Evolutionary conservation across 2,329 filamentous ascomycete genomes (phyloP).

Genomic region (Thermothelomyces thermophilus): DNA sequence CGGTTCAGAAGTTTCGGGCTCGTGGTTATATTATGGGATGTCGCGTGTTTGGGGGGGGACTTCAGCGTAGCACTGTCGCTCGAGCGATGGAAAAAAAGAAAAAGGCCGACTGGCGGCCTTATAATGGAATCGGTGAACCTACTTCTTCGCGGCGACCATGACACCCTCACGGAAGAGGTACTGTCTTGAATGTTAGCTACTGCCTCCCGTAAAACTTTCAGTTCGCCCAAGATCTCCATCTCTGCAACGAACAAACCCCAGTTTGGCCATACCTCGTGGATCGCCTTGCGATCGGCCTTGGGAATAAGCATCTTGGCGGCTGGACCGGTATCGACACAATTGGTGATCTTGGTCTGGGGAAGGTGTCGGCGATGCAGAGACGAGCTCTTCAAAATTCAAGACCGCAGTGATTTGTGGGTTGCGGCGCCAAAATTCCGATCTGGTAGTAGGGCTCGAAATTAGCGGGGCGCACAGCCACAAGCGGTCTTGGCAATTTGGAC

Average conservation of each 20-base stretch:
- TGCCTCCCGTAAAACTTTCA: background rate
- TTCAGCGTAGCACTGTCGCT: slow-evolving; percentile 4
- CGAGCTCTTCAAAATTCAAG: slow-evolving; percentile 27
- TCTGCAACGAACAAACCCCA: slow-evolving; percentile 3
- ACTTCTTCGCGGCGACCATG: slow-evolving; percentile 99
- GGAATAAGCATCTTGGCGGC: slow-evolving; percentile 88
- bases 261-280: slow-evolving; percentile 61
- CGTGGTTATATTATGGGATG: slow-evolving; percentile 1
- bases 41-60: slow-evolving; percentile 10
- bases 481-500: background rate
- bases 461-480: slow-evolving; percentile 26
- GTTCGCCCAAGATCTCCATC: background rate
- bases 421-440: slow-evolving; percentile 24
- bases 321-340: slow-evolving; percentile 28
- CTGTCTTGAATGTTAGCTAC: slow-evolving; percentile 26
- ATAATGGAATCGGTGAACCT: slow-evolving; percentile 28
- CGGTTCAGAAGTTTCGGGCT: background rate
- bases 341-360: slow-evolving; percentile 45
- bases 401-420: slow-evolving; percentile 27
- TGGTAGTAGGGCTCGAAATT: slow-evolving; percentile 25
- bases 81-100: no score
- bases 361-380: slow-evolving; percentile 34
- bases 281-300: slow-evolving; percentile 99
- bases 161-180: slow-evolving; percentile 86
- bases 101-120: background rate